Evolutionary conservation across 176 grass and related monocot species (phyloP).

Genomic region (Oryza coarctata): DNA sequence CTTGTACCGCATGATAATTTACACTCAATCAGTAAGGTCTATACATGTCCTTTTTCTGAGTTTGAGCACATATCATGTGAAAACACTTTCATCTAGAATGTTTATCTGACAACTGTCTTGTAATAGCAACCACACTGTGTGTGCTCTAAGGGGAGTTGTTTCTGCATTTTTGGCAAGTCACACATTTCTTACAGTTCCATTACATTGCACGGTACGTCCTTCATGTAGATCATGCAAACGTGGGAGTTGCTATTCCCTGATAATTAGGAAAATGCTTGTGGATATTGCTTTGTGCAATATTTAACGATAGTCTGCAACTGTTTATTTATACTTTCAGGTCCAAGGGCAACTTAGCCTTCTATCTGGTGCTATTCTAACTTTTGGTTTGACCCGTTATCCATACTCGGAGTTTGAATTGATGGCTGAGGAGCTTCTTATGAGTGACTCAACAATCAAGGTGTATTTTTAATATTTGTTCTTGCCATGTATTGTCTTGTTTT

Average conservation of each 20-base stretch:
- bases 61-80: constrained; percentile 10
- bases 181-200: constrained; percentile 17
- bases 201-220: neutral
- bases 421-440: constrained; percentile 99
- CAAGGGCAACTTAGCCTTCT: constrained; percentile 94
- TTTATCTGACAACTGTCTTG: neutral
- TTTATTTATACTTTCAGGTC: constrained; percentile 67
- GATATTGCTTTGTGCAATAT: constrained; percentile 14
- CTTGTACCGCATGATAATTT: neutral
- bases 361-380: constrained; percentile 73
- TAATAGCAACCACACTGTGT: neutral
- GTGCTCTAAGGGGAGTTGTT: neutral
- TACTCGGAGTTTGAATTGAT: constrained; percentile 98
- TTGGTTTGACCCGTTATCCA: constrained; percentile 90
- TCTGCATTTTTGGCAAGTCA: neutral
- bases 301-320: constrained; percentile 16
- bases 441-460: constrained; percentile 96
- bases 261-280: constrained; percentile 16
- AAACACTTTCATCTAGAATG: constrained; percentile 2
- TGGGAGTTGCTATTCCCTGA: constrained; percentile 11
- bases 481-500: neutral
- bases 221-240: neutral
- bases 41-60: neutral
- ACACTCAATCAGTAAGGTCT: neutral
- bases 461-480: constrained; percentile 33